phyloP scores from a whole-genome alignment of 257 asterid species.

The Orobanche coerulescens region DNA sequence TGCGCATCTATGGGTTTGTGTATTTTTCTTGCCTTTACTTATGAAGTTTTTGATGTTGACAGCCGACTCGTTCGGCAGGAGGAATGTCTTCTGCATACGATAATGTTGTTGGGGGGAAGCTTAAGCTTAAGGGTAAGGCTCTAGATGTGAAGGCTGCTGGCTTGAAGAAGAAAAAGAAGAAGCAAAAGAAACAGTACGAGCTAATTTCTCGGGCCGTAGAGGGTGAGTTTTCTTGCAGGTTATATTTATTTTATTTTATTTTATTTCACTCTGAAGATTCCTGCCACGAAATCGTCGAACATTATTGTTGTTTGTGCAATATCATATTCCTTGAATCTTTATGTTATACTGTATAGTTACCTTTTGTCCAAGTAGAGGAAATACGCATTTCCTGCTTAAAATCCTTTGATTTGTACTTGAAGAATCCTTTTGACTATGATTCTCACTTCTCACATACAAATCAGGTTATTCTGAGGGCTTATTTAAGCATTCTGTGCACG shows the following conservation, averaged over 20 bases:
- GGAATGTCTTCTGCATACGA: slow-evolving; percentile 80
- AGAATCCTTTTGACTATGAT: no score
- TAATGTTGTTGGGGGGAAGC: slow-evolving; percentile 77
- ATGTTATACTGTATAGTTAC: no score
- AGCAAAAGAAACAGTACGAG: slow-evolving; percentile 48
- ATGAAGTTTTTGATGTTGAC: not conserved
- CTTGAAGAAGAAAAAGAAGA: slow-evolving; percentile 48
- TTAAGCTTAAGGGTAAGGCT: slow-evolving; percentile 93
- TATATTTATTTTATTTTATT: not conserved
- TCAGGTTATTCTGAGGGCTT: no score
- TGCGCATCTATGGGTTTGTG: no score
- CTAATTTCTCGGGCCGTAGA: slow-evolving; percentile 34
- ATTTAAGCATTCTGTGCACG: no score
- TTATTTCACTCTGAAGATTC: not conserved
- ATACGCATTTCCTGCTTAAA: no score
- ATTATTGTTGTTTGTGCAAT: no score
- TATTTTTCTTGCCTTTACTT: not conserved
- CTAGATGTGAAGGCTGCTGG: slow-evolving; percentile 75
- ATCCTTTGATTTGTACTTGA: no score
- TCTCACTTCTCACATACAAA: no score
- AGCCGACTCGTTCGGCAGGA: slow-evolving; percentile 20
- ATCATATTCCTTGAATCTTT: no score
- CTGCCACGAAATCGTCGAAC: no score
- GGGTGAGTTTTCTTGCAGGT: slow-evolving; percentile 33
- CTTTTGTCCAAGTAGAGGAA: no score